Conservation (phyloP, 176 grass and related monocot genomes). For the Puccinellia tenuiflora region DNA sequence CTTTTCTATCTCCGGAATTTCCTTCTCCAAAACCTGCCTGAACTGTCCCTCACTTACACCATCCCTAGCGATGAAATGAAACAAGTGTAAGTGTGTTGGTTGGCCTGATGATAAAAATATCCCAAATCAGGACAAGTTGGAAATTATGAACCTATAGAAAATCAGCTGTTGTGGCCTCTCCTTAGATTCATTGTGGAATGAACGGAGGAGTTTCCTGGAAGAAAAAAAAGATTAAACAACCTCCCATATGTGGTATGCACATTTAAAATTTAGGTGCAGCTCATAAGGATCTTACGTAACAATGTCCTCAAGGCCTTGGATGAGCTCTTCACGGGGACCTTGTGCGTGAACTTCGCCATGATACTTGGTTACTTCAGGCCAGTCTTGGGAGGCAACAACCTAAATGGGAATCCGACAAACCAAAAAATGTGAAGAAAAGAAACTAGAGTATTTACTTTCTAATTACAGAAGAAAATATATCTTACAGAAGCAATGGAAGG, state of each 20-base stretch:
- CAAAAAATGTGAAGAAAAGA: background rate
- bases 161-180: slow-evolving; percentile 51
- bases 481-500: slow-evolving; percentile 77
- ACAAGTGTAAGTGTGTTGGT: background rate
- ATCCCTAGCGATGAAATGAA: slow-evolving; percentile 34
- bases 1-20: slow-evolving; percentile 66
- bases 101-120: background rate
- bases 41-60: slow-evolving; percentile 82
- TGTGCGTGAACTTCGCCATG: slow-evolving; percentile 44
- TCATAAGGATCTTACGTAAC: slow-evolving; percentile 25
- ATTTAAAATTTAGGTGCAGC: background rate
- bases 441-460: background rate
- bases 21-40: slow-evolving; percentile 50
- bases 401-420: slow-evolving; percentile 19
- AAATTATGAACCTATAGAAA: slow-evolving; percentile 51
- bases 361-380: slow-evolving; percentile 74
- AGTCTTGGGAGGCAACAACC: slow-evolving; percentile 79
- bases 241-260: background rate
- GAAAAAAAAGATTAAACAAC: background rate
- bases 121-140: background rate
- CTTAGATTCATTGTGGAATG: slow-evolving; percentile 30
- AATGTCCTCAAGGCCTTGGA: slow-evolving; percentile 39
- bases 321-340: slow-evolving; percentile 45
- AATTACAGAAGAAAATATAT: background rate
- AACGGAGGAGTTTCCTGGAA: slow-evolving; percentile 51